These are phyloP conservation scores for Anisodus acutangulus DNA, from an alignment of 257 asterid species.

Conservation along the genomic window DNA sequence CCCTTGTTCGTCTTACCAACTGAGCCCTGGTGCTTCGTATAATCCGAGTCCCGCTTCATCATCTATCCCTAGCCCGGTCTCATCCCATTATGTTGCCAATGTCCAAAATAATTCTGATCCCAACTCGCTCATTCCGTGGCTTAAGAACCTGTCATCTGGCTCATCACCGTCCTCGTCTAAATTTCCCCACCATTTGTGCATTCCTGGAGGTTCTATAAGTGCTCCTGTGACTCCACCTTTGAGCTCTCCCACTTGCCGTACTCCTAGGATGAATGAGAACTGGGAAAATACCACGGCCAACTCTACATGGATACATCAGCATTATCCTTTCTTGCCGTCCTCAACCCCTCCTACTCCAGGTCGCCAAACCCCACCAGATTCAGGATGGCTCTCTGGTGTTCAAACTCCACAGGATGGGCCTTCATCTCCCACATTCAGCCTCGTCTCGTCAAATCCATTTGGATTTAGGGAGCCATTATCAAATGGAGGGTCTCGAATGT, in stretches of 20 bases:
- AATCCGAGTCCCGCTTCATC: constrained; percentile 89
- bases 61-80: constrained; percentile 74
- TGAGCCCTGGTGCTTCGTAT: constrained; percentile 81
- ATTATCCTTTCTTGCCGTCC: constrained; percentile 67
- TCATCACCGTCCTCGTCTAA: constrained; percentile 64
- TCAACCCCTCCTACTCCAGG: constrained; percentile 91
- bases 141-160: constrained; percentile 82
- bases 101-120: constrained; percentile 59
- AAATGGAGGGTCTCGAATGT: constrained; percentile 89
- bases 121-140: constrained; percentile 97
- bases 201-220: constrained; percentile 88
- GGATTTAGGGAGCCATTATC: constrained; percentile 75
- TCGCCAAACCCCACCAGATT: constrained; percentile 79
- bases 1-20: constrained; percentile 84
- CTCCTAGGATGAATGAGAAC: constrained; percentile 75
- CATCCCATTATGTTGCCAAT: constrained; percentile 59
- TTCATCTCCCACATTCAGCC: constrained; percentile 91
- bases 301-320: constrained; percentile 73
- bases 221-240: constrained; percentile 98
- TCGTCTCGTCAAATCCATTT: constrained; percentile 79
- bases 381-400: constrained; percentile 93
- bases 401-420: constrained; percentile 90
- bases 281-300: constrained; percentile 66
- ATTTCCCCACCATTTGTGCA: constrained; percentile 71
- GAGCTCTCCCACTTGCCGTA: constrained; percentile 86